These are phyloP conservation scores for Phanerodontia chrysosporium DNA, from an alignment of 768 basidiomycete species.

Conservation along the genomic window DNA sequence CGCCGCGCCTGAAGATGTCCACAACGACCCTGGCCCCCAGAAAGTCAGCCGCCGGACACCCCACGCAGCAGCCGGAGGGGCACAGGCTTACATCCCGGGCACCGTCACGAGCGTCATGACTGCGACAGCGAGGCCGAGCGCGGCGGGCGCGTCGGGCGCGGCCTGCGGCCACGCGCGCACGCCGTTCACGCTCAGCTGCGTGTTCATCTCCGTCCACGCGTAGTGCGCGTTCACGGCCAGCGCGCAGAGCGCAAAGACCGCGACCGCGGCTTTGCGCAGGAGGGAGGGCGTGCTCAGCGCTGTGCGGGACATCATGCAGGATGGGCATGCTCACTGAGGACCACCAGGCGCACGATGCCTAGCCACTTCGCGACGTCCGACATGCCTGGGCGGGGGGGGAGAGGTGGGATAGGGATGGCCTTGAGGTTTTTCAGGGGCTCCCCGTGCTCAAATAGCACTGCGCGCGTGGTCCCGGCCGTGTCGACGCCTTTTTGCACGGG, in stretches of 20 bases:
- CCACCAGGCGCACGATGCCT: constrained; percentile 10
- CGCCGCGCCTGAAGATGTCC: constrained; percentile 23
- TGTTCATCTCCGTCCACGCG: constrained; percentile 4
- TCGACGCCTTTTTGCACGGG: neutral
- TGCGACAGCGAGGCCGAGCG: constrained; percentile 18
- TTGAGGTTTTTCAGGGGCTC: no score
- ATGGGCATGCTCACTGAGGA: constrained; percentile 16
- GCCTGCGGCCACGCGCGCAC: constrained; percentile 9
- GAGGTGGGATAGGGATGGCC: neutral
- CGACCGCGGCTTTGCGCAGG: neutral
- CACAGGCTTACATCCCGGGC: constrained; percentile 16
- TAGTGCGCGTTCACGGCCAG: constrained; percentile 10
- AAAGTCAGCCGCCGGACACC: neutral
- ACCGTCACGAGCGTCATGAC: constrained; percentile 18
- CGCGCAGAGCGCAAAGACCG: constrained; percentile 6
- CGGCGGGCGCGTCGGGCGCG: constrained; percentile 13
- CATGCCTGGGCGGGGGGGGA: neutral
- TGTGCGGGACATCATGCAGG: no score
- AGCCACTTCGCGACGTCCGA: constrained; percentile 9
- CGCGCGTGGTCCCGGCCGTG: neutral
- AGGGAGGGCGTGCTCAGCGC: neutral
- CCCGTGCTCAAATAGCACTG: neutral
- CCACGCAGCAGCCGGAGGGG: neutral
- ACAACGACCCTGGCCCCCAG: constrained; percentile 20
- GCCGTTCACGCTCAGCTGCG: constrained; percentile 1